Evolutionary conservation across 164 flowering plant species (phyloP).

Genomic region (Chimonanthus praecox): DNA sequence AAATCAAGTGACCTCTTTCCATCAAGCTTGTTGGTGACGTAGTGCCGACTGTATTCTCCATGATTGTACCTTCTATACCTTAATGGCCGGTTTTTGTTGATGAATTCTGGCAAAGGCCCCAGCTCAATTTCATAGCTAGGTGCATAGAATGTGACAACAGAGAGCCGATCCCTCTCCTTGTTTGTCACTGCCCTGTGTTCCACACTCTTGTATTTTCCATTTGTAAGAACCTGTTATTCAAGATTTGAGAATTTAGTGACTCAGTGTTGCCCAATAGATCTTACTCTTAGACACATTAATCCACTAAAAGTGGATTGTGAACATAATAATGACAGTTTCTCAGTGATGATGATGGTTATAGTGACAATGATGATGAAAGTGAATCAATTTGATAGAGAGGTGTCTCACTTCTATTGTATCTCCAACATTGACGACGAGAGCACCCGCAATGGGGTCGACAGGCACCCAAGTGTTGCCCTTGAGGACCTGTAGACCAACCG

Average conservation of each 20-base stretch:
- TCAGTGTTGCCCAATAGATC: not conserved
- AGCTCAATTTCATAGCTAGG: constrained; percentile 77
- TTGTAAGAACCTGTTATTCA: constrained; percentile 61
- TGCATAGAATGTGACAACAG: constrained; percentile 83
- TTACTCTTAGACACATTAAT: not conserved
- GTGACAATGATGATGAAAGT: constrained; percentile 1
- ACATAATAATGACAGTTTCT: not conserved
- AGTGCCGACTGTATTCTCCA: constrained; percentile 86
- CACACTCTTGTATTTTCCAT: constrained; percentile 87
- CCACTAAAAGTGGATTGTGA: not conserved
- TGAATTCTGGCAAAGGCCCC: constrained; percentile 58
- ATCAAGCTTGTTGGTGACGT: constrained; percentile 68
- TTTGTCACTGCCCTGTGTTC: constrained; percentile 92
- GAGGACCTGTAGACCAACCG: constrained; percentile 79
- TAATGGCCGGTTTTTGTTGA: constrained; percentile 52
- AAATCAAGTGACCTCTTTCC: constrained; percentile 86
- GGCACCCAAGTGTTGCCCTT: constrained; percentile 68
- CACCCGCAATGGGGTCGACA: constrained; percentile 57
- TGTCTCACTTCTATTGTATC: constrained; percentile 75
- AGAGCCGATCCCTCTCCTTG: constrained; percentile 61
- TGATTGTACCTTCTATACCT: constrained; percentile 74
- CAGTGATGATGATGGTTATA: not conserved
- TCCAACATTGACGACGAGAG: constrained; percentile 85
- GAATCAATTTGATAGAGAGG: not conserved
- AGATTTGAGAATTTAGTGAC: not conserved